phyloP scores from a whole-genome alignment of 2,329 filamentous ascomycete species.

The Scytalidium lignicola region DNA sequence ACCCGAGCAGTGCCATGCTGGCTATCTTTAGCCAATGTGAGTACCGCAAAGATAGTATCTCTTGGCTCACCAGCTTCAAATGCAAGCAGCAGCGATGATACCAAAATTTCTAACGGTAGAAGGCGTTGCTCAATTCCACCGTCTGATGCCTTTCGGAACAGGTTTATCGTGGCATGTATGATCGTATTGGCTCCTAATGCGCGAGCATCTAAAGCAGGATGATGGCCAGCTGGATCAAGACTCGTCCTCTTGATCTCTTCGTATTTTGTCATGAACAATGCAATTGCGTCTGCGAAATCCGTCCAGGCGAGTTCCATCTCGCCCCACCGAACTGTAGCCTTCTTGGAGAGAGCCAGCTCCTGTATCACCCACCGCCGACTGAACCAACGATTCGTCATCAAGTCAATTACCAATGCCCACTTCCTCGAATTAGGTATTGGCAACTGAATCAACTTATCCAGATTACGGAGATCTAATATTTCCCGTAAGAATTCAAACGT shows the following conservation, averaged over 20 bases:
- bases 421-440: not conserved
- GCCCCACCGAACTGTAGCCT: slow-evolving; percentile 31
- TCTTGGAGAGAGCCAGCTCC: slow-evolving; percentile 32
- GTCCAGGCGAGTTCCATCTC: slow-evolving; percentile 28
- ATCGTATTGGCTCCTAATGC: slow-evolving; percentile 14
- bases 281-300: slow-evolving; percentile 25
- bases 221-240: slow-evolving; percentile 1
- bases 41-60: slow-evolving; percentile 16
- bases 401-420: slow-evolving; percentile 5
- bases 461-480: slow-evolving; percentile 6
- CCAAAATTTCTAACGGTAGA: slow-evolving; percentile 11
- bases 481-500: slow-evolving; percentile 9
- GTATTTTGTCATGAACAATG: slow-evolving; percentile 14
- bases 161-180: slow-evolving; percentile 9
- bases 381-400: slow-evolving; percentile 30
- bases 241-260: slow-evolving; percentile 6
- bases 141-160: slow-evolving; percentile 12
- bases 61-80: slow-evolving; percentile 14
- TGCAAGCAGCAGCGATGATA: slow-evolving; percentile 12
- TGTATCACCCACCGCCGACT: slow-evolving; percentile 35
- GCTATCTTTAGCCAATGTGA: slow-evolving; percentile 13
- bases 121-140: slow-evolving; percentile 11
- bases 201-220: slow-evolving; percentile 6
- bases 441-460: slow-evolving; percentile 1
- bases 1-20: not conserved